Conservation (phyloP, 2,329 filamentous ascomycete genomes). For the Curvularia eragrostidis region DNA sequence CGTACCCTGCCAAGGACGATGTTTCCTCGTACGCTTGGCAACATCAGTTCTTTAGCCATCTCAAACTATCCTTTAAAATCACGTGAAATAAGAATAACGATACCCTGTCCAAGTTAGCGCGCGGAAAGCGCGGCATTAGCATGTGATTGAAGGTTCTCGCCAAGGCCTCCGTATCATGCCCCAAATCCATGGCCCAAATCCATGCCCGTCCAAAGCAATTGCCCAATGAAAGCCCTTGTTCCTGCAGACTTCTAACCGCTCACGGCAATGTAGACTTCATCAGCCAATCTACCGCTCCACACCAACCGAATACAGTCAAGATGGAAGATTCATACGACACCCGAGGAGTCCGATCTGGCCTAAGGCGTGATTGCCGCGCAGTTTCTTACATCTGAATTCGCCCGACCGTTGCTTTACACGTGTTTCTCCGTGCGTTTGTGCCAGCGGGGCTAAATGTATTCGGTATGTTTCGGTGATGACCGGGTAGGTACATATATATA, state of each 20-base stretch:
- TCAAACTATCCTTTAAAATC: neutral
- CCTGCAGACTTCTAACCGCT: conserved; percentile 18
- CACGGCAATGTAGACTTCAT: conserved; percentile 23
- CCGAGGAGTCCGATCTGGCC: conserved; percentile 9
- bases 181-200: too few relatives aligned
- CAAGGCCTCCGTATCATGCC: conserved; percentile 1
- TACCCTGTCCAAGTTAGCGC: neutral
- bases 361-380: conserved; percentile 6
- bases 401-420: conserved; percentile 14
- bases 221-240: conserved; percentile 15
- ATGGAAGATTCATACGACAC: neutral
- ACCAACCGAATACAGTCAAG: conserved; percentile 6
- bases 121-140: neutral
- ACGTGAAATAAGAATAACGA: neutral
- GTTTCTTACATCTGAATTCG: conserved; percentile 1
- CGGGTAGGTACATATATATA: conserved; percentile 14
- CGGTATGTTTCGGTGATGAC: conserved; percentile 9
- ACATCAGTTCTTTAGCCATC: too few relatives aligned
- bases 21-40: neutral
- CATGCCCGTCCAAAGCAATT: conserved; percentile 1
- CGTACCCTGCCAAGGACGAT: neutral
- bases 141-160: conserved; percentile 1
- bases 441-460: conserved; percentile 9
- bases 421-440: conserved; percentile 8
- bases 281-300: conserved; percentile 8